These are phyloP conservation scores for Microdochium paspali DNA, from an alignment of 2,329 filamentous ascomycete genomes.

Conservation along the genomic window DNA sequence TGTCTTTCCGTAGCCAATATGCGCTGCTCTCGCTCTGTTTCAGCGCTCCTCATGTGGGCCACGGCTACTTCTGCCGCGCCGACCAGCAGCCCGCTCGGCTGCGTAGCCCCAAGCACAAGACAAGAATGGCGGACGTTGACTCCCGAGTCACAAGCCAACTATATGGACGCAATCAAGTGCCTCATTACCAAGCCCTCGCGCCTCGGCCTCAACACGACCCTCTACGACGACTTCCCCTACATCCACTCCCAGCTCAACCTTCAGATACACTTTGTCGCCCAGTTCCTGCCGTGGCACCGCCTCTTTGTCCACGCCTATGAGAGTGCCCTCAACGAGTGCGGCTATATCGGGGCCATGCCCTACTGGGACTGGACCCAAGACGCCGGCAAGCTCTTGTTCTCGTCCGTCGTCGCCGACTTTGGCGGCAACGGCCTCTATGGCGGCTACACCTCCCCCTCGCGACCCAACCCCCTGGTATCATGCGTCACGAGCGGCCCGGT, in stretches of 20 bases:
- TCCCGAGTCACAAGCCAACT: background rate
- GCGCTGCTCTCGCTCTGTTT: background rate
- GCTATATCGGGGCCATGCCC: slow-evolving; percentile 15
- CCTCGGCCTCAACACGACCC: background rate
- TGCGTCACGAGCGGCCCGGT: slow-evolving; percentile 43
- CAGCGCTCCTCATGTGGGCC: background rate
- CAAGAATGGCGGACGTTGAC: background rate
- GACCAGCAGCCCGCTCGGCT: background rate
- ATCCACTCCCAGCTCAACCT: slow-evolving; percentile 24
- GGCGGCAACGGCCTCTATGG: slow-evolving; percentile 27
- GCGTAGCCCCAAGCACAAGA: background rate
- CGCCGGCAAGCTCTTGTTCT: slow-evolving; percentile 39
- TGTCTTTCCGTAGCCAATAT: too few relatives aligned
- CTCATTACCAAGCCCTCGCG: background rate
- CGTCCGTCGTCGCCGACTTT: slow-evolving; percentile 34
- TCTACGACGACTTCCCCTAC: slow-evolving; percentile 26
- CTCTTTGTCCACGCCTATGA: slow-evolving; percentile 16
- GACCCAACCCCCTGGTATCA: slow-evolving; percentile 12
- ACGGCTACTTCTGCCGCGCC: background rate
- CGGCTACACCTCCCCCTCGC: slow-evolving; percentile 10
- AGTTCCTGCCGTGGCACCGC: slow-evolving; percentile 16
- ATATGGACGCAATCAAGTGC: background rate
- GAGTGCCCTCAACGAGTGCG: slow-evolving; percentile 16
- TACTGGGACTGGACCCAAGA: slow-evolving; percentile 42
- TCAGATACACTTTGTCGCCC: slow-evolving; percentile 17